Conservation (phyloP, 2,329 filamentous ascomycete genomes). For the Fusarium keratoplasticum region DNA sequence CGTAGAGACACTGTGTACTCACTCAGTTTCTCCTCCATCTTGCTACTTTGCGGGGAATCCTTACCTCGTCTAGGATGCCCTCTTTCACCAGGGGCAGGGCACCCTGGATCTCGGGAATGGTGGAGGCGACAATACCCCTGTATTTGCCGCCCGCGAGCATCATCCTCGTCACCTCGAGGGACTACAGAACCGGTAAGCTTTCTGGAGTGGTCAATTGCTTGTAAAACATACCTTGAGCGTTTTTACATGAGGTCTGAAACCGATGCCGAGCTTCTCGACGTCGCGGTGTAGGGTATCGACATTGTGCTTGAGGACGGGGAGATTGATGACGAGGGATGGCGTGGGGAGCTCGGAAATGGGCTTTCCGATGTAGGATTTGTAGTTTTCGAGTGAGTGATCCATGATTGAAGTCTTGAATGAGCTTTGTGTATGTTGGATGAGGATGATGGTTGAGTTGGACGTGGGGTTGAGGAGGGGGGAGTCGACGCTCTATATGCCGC, state of each 20-base stretch:
- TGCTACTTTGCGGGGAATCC: background rate
- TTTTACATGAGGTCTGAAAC: slow-evolving; percentile 58
- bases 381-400: slow-evolving; percentile 44
- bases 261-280: slow-evolving; percentile 52
- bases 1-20: slow-evolving; percentile 49
- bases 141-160: slow-evolving; percentile 55
- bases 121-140: slow-evolving; percentile 54
- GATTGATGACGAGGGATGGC: slow-evolving; percentile 53
- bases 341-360: slow-evolving; percentile 51
- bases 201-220: background rate
- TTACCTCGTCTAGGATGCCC: slow-evolving; percentile 54
- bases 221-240: slow-evolving; percentile 53
- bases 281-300: slow-evolving; percentile 51
- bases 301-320: slow-evolving; percentile 53
- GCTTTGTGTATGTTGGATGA: background rate
- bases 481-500: background rate
- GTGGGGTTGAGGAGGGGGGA: background rate
- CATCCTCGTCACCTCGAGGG: slow-evolving; percentile 51
- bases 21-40: background rate
- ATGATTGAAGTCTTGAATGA: slow-evolving; percentile 15
- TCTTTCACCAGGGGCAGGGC: slow-evolving; percentile 53
- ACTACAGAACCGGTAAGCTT: slow-evolving; percentile 38
- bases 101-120: slow-evolving; percentile 54
- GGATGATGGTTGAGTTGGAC: background rate
- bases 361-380: slow-evolving; percentile 51